A percentile compares a stretch with the other conserved stretches of the same genome.
Conservation (phyloP, 1,139 yeast genomes). For the Taiozyma sp. region DNA sequence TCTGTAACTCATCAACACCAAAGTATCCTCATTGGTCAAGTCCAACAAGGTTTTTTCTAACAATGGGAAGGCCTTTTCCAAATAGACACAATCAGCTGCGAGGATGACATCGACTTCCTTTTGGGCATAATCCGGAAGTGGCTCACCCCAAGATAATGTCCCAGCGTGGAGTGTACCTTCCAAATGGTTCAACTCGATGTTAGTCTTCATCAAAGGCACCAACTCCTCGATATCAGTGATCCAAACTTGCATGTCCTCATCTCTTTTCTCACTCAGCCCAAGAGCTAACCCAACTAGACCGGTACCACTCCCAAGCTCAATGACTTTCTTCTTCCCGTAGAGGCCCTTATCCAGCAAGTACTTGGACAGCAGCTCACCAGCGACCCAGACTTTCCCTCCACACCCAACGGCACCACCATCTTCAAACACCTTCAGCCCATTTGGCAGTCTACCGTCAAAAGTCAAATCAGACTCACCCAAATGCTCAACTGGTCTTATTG, state of each 20-base stretch:
- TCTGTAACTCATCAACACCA: slow-evolving; percentile 44
- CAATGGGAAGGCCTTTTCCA: slow-evolving; percentile 48
- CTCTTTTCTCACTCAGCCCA: slow-evolving; percentile 23
- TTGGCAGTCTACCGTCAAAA: slow-evolving; percentile 36
- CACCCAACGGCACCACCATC: slow-evolving; percentile 57
- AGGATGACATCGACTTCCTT: slow-evolving; percentile 38
- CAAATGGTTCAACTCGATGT: slow-evolving; percentile 36
- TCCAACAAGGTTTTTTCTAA: slow-evolving; percentile 44
- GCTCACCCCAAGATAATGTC: slow-evolving; percentile 45
- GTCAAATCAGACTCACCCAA: slow-evolving; percentile 36
- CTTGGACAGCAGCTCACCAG: slow-evolving; percentile 47
- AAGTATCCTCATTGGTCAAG: slow-evolving; percentile 28
- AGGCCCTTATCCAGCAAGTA: slow-evolving; percentile 30
- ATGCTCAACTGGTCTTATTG: slow-evolving; percentile 32
- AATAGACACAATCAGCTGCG: slow-evolving; percentile 56
- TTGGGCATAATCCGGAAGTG: slow-evolving; percentile 32
- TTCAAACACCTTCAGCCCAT: slow-evolving; percentile 37
- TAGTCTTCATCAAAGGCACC: slow-evolving; percentile 41
- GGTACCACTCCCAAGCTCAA: slow-evolving; percentile 55
- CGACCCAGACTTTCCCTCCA: slow-evolving; percentile 59
- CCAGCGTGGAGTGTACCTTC: slow-evolving; percentile 33
- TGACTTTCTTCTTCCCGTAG: slow-evolving; percentile 27
- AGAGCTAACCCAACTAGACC: slow-evolving; percentile 44
- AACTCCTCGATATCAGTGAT: slow-evolving; percentile 39
- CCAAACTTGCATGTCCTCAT: slow-evolving; percentile 31